These are phyloP conservation scores for Nepenthes alata DNA, from an alignment of 179 eudicot species.

Conservation along the genomic window DNA sequence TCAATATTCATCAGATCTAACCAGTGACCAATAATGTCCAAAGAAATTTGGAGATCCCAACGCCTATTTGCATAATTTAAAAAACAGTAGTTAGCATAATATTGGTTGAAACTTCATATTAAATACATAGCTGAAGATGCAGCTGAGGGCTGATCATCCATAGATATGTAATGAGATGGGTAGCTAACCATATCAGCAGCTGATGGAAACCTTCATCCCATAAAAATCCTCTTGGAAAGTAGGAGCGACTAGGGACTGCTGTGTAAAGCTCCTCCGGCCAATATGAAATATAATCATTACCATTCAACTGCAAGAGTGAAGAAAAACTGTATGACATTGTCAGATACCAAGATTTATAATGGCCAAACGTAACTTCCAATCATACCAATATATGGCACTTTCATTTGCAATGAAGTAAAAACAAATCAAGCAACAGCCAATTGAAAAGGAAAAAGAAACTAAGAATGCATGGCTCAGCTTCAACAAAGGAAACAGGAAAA, in stretches of 20 bases:
- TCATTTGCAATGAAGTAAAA: background rate
- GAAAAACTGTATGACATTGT: slow-evolving; percentile 20
- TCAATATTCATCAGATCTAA: slow-evolving; percentile 88
- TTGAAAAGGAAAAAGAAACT: background rate
- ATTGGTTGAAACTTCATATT: background rate
- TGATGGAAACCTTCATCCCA: slow-evolving; percentile 99
- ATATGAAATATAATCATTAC: slow-evolving; percentile 47
- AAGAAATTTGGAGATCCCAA: slow-evolving; percentile 74
- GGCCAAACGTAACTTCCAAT: background rate
- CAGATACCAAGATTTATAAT: slow-evolving; percentile 12
- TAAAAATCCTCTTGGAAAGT: slow-evolving; percentile 91
- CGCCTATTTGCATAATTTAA: slow-evolving; percentile 37
- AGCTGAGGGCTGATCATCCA: background rate
- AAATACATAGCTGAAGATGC: background rate
- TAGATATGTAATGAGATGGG: slow-evolving; percentile 1
- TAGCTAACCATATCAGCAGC: slow-evolving; percentile 68
- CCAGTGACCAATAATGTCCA: slow-evolving; percentile 98
- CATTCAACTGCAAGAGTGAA: slow-evolving; percentile 41
- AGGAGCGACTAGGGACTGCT: slow-evolving; percentile 97
- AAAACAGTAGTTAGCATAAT: slow-evolving; percentile 1
- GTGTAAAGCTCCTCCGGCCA: slow-evolving; percentile 98
- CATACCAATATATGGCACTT: background rate
- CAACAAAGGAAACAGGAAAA: too few species aligned
- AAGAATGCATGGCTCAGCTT: too few species aligned
- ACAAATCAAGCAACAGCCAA: background rate